Conservation (phyloP, 2,329 filamentous ascomycete genomes). For the Leptographium radiaticola region DNA sequence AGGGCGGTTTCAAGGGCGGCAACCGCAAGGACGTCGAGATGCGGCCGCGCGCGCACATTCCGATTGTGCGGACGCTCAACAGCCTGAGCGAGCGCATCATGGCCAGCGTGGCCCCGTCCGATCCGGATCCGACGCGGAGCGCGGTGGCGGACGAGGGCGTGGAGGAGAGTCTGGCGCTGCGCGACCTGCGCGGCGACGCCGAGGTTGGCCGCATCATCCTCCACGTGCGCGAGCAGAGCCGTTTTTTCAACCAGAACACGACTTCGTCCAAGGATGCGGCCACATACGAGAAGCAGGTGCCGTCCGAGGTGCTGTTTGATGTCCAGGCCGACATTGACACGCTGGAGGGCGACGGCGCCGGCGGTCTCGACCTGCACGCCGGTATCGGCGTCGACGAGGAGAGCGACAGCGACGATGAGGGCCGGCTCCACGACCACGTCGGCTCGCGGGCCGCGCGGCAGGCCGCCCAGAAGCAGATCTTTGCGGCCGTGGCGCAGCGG, state of each 20-base stretch:
- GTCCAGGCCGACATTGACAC: slow-evolving; percentile 49
- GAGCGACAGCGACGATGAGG: slow-evolving; percentile 50
- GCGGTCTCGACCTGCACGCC: slow-evolving; percentile 45
- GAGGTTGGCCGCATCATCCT: slow-evolving; percentile 69
- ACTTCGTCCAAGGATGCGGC: slow-evolving; percentile 29
- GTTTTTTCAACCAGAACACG: slow-evolving; percentile 55
- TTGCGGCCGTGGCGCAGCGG: slow-evolving; percentile 50
- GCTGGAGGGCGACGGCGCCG: slow-evolving; percentile 32
- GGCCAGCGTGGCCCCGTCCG: slow-evolving; percentile 69
- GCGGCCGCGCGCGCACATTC: slow-evolving; percentile 68
- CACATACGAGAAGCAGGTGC: slow-evolving; percentile 56
- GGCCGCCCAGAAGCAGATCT: slow-evolving; percentile 51
- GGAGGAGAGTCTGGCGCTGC: slow-evolving; percentile 61
- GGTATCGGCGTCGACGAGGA: slow-evolving; percentile 59
- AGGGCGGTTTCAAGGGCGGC: slow-evolving; percentile 67
- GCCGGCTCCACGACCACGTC: slow-evolving; percentile 30
- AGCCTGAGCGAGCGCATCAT: slow-evolving; percentile 87
- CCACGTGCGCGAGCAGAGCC: slow-evolving; percentile 77
- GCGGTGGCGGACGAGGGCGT: slow-evolving; percentile 59
- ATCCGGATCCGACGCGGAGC: slow-evolving; percentile 52
- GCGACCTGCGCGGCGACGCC: slow-evolving; percentile 64
- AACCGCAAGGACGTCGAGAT: slow-evolving; percentile 87
- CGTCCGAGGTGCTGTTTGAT: slow-evolving; percentile 50
- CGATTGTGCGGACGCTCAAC: slow-evolving; percentile 82
- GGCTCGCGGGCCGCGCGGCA: slow-evolving; percentile 56